phyloP scores from a whole-genome alignment of 129 eudicot genomes.

The Artemisia argyi region DNA sequence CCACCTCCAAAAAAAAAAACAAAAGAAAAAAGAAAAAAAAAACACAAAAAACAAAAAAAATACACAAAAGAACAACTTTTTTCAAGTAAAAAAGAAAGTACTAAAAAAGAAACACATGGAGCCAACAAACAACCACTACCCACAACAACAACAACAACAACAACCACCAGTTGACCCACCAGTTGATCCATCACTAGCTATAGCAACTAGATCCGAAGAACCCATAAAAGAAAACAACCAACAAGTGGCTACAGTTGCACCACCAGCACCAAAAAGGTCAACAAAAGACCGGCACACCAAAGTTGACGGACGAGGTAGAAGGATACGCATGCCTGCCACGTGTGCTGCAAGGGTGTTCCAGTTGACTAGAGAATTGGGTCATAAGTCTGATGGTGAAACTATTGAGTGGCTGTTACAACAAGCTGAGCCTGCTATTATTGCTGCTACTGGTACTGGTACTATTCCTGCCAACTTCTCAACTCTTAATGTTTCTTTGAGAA shows the following conservation, averaged over 20 bases:
- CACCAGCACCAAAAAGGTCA: constrained; percentile 52
- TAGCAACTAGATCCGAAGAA: constrained; percentile 70
- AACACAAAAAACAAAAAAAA: neutral
- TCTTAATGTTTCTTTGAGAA: constrained; percentile 62
- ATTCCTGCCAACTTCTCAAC: constrained; percentile 76
- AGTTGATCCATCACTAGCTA: constrained; percentile 70
- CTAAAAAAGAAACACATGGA: constrained; percentile 52
- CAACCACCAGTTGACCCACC: constrained; percentile 31
- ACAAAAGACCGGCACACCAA: constrained; percentile 81
- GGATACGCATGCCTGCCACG: constrained; percentile 88
- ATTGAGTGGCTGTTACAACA: constrained; percentile 81
- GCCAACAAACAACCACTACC: constrained; percentile 46
- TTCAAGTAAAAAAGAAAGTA: constrained; percentile 29
- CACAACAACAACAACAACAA: constrained; percentile 30
- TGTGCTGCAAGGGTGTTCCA: constrained; percentile 87
- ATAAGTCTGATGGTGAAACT: constrained; percentile 77
- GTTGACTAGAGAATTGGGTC: constrained; percentile 65
- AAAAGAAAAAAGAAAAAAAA: neutral
- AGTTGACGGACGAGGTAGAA: constrained; percentile 85
- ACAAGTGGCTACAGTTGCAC: constrained; percentile 16
- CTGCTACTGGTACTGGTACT: constrained; percentile 81
- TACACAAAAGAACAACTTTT: constrained; percentile 26
- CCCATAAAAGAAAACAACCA: constrained; percentile 23
- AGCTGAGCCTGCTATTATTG: constrained; percentile 70
- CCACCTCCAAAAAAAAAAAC: constrained; percentile 30